Base-by-base conservation (phyloP, 129 eudicot genomes). In the Tagetes erecta region DNA sequence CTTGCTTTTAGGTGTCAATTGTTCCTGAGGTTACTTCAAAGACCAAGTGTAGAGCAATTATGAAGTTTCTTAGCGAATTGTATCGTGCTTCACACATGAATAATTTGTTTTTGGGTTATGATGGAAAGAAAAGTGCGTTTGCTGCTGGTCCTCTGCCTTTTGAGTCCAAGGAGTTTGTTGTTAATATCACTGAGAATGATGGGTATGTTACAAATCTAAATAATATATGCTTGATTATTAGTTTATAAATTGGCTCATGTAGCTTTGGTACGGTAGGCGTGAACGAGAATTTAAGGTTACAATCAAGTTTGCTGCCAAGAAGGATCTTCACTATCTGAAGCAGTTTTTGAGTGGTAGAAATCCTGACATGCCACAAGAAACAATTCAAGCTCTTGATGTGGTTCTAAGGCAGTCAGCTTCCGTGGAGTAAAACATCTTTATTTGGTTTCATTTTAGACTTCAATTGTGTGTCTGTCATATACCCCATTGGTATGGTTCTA, bases 381-480 rank as follows among this genome's bases (percentile, higher is more conserved):
- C 96, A 0, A 74, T 94, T 6, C 99, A 94, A 46, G 90, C 79
- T 7, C 88, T 91, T 68, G 99, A 94, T 69, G 96, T 94, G 33
- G 97, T 88, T 8, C 57, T 94, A 3, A 68, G 97, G 44, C 84
- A 87, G 45, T 68, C 81, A 0, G 95, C 92, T 2, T 82, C 90
- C 0, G 44, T 56, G 51, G 50, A 27, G 90, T 86, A 41, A 67
- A 40, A 52, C 41, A 8, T 63, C 52, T 20, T 11, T 41, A 8
- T 10, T 65, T 33, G 1, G 13, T 60, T 12, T 20, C 1, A 55
- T 14, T 12, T 30, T n/a, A 36, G 31, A 20, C 27, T 20, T 20
- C 27, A 20, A 20, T 20, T 20, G 27, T 20, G 27, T 20, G 27
- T 20, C 27, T 20, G 27, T 20, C 27, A 20, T 57, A 36, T 8